Evolutionary conservation across 1,139 yeast species (phyloP), one percentile per base, ranked within the genome.

Genomic region (Lodderomyces jiufengensis): DNA sequence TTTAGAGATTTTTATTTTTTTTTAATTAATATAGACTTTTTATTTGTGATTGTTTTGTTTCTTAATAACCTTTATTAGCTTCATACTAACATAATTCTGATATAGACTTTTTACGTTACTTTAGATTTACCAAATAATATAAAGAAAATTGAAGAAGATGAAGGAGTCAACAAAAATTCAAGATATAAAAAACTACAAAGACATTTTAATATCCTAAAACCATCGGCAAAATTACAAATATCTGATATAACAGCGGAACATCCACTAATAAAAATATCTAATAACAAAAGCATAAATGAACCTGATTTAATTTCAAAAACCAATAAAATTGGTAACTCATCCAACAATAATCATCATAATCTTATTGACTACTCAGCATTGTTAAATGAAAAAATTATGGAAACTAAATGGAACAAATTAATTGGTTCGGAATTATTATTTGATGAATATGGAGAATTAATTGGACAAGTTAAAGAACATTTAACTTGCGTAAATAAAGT

Each of bases 381-480:
- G 4, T 57, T 66, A 5, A 72, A 68, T 43, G 72, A 70, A 11
- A 66, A 63, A 34, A 63, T 86, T 3, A 85, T 79, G 54, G 78
- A 79, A 52, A 94, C 95, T 1, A 65, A 70, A 26, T 92, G 97
- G 97, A 70, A 74, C 33, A 75, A 76, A 41, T 60, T 86, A 9
- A 80, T 86, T 1, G 98, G 98, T 0, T 84, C 95, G 0, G 97
- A 90, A 50, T 61, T 92, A 42, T 59, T 76, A 1, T 72, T 76
- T 48, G 76, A 77, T 47, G 83, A 77, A 42, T 66, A 71, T 45
- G 84, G 82, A 0, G 73, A 76, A 33, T 60, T 68, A 30, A 53
- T 76, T 38, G 76, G 73, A 0, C 57, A 57, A 29, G 71, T 66
- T 3, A 50, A 56, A 14, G 75, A 70, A 38, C 76, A 70, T 46